phyloP scores from a whole-genome alignment of 495 filamentous ascomycete genomes.

The Talaromyces proteolyticus region DNA sequence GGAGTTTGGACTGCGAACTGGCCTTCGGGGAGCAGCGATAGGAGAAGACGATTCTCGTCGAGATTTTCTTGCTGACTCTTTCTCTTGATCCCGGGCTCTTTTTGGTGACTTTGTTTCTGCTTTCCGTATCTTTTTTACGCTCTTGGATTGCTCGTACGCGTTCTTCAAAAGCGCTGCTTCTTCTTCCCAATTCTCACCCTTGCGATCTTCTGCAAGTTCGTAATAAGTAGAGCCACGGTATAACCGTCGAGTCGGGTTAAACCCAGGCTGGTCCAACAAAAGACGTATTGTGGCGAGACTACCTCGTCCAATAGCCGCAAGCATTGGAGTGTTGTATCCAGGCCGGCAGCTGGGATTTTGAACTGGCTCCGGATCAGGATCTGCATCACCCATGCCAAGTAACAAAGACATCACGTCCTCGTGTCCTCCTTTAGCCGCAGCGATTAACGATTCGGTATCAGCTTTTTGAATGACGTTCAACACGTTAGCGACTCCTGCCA shows the following conservation, averaged over 20 bases:
- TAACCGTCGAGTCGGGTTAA: conserved; percentile 67
- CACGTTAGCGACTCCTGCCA: conserved; percentile 70
- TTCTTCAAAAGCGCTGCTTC: conserved; percentile 77
- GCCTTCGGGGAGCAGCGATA: conserved; percentile 38
- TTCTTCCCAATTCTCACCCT: conserved; percentile 83
- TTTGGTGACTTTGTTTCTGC: conserved; percentile 45
- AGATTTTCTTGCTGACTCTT: conserved; percentile 39
- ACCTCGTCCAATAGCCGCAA: conserved; percentile 87
- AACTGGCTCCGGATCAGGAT: conserved; percentile 71
- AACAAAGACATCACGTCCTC: conserved; percentile 79
- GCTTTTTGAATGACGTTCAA: conserved; percentile 70
- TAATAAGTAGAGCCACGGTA: conserved; percentile 70
- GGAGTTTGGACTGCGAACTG: conserved; percentile 22
- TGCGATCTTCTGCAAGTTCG: conserved; percentile 75
- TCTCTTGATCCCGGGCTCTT: conserved; percentile 52
- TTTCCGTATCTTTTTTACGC: conserved; percentile 34
- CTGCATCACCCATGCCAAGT: conserved; percentile 70
- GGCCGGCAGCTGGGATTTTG: conserved; percentile 35
- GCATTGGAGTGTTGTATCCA: conserved; percentile 77
- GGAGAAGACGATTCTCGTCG: conserved; percentile 47
- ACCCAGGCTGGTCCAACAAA: conserved; percentile 68
- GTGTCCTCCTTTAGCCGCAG: conserved; percentile 89
- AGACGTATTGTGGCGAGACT: conserved; percentile 77
- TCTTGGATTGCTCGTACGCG: conserved; percentile 62
- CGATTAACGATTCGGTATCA: conserved; percentile 79